phyloP scores from a whole-genome alignment of 345 rosid genomes.

The Brassica carinata region DNA sequence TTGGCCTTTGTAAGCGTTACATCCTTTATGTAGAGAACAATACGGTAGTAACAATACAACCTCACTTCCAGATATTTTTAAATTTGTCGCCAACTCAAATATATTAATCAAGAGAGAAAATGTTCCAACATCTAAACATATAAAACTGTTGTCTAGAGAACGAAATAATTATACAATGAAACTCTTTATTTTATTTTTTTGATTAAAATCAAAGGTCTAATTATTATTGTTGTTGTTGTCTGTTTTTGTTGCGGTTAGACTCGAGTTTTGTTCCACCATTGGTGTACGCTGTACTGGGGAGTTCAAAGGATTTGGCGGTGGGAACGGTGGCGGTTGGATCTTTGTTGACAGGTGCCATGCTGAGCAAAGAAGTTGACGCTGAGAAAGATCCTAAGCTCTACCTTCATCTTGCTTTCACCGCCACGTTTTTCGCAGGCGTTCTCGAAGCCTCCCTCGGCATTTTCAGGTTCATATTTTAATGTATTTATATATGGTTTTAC shows the following conservation, averaged over 20 bases:
- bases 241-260: conserved; percentile 46
- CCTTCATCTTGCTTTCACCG: conserved; percentile 72
- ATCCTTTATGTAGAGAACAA: neutral
- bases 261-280: conserved; percentile 94
- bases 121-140: neutral
- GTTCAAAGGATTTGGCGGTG: conserved; percentile 90
- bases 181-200: neutral
- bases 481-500: neutral
- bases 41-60: neutral
- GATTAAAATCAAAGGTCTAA: neutral
- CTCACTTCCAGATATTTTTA: neutral
- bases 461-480: conserved; percentile 53
- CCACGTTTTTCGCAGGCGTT: conserved; percentile 87
- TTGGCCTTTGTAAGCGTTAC: conserved; percentile 80
- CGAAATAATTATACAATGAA: neutral
- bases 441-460: conserved; percentile 86
- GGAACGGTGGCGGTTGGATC: conserved; percentile 94
- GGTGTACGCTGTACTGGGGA: conserved; percentile 92
- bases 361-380: conserved; percentile 71
- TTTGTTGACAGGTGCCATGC: conserved; percentile 69
- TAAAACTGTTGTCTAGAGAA: neutral
- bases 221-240: neutral
- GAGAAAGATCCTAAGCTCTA: conserved; percentile 62
- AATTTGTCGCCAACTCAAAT: neutral
- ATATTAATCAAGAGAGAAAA: neutral